Evolutionary conservation across 176 grass and related monocot genomes (phyloP), one percentile per base, ranked within the genome.

Genomic region (sorghum (Sorghum bicolor)): DNA sequence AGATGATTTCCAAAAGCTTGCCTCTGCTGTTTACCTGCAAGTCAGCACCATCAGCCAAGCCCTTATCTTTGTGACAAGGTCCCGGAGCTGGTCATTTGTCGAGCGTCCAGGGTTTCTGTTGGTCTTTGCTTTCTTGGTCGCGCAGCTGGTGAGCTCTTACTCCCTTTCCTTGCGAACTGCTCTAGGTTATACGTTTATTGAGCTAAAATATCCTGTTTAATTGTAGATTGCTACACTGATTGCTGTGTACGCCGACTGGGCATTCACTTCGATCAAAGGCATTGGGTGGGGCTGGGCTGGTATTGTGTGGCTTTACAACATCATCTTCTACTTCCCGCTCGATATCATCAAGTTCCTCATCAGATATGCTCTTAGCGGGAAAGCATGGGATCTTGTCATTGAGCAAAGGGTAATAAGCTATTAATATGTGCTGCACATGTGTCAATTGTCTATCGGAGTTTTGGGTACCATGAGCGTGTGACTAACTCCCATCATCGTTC

Each of bases 11-110:
- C 57, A 61, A 61, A 86, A 89, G 86, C 72, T 97, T 12, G 94
- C 95, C n/a, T 94, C 95, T 50, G 95, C 92, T 12, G 62, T 97
- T 43, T 97, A 97, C 76, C 90, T 97, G 77, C 95, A 97, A 87
- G 84, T 97, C 53, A 97, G 90, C 78, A 88, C 92, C 70, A 91
- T 92, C 36, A 97, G 95, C 63, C 92, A 97, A 77, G 95, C 90
- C 78, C 88, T 97, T 25, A 97, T 97, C 58, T 94, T 94, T 67
- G 92, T 97, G 38, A 97, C 95, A 15, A 88, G 90, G 52, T 94
- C 92, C 73, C 88, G 88, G 39, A 84, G 92, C 60, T 72, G 87
- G 24, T 92, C 92, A 38, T 92, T 94, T 88, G 81, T 85, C 8
- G 90, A 94, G 60, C 87, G 88, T 30, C 95, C 95, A 2, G 92